phyloP scores from a whole-genome alignment of 192 early-diverging fungal species.

The Entomortierella chlamydospora region DNA sequence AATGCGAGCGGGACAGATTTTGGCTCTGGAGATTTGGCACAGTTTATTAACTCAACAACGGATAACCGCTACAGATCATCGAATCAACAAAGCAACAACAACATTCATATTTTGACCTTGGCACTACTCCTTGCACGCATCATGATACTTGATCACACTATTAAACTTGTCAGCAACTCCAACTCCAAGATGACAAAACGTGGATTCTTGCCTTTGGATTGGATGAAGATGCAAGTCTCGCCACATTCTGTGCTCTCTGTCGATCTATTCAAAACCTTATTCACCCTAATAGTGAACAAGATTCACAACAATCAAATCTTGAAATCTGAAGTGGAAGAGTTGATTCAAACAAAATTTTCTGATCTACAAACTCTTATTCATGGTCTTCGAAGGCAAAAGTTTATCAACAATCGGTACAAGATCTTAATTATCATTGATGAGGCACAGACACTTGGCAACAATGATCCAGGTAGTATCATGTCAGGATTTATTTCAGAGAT shows the following conservation, averaged over 20 bases:
- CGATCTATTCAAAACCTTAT: constrained; percentile 16
- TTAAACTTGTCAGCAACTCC: not conserved
- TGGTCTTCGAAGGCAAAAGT: not conserved
- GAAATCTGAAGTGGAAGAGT: not conserved
- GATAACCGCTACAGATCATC: not conserved
- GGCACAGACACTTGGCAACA: constrained; percentile 14
- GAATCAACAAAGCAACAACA: constrained; percentile 11
- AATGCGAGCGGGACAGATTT: constrained; percentile 13
- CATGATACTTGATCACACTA: constrained; percentile 8
- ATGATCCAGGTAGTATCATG: not conserved
- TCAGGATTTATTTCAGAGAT: not conserved
- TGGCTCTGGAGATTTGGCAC: constrained; percentile 1
- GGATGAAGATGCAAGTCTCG: constrained; percentile 13
- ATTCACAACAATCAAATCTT: not conserved
- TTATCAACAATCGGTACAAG: constrained; percentile 11
- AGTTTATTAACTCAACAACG: too few relatives aligned
- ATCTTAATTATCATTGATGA: constrained; percentile 24
- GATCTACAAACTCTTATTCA: not conserved
- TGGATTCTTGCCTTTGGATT: constrained; percentile 14
- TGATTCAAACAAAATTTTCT: constrained; percentile 8
- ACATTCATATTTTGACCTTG: constrained; percentile 12
- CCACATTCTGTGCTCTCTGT: not conserved
- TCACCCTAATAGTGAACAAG: not conserved
- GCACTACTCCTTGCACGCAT: constrained; percentile 12
- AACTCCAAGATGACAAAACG: not conserved